These are phyloP conservation scores for Lentinula aciculospora DNA, from an alignment of 768 basidiomycete genomes.

Conservation along the genomic window DNA sequence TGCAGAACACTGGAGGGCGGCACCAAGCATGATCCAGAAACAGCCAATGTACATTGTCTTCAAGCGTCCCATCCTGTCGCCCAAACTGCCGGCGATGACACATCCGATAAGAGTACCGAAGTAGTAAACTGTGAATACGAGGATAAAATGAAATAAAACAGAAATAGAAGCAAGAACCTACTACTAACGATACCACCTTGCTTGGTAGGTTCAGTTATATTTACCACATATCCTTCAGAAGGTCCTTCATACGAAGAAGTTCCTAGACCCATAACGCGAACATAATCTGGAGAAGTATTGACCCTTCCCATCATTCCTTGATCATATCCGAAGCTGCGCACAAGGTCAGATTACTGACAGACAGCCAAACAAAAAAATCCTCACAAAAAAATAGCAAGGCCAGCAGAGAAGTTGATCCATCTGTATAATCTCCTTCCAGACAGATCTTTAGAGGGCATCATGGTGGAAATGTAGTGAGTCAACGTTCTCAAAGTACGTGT, in stretches of 20 bases:
- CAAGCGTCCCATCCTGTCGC: slow-evolving; percentile 34
- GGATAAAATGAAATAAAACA: not conserved
- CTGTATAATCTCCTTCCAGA: slow-evolving; percentile 20
- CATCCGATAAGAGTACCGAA: slow-evolving; percentile 35
- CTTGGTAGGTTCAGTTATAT: slow-evolving; percentile 34
- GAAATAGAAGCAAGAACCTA: slow-evolving; percentile 10
- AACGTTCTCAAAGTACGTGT: no score
- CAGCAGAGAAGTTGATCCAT: slow-evolving; percentile 23
- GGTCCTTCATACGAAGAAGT: slow-evolving; percentile 32
- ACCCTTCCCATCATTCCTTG: slow-evolving; percentile 45
- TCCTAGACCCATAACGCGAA: slow-evolving; percentile 32
- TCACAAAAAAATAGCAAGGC: slow-evolving; percentile 26
- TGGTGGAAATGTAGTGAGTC: no score
- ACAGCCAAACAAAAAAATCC: slow-evolving; percentile 1
- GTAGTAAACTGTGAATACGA: slow-evolving; percentile 27
- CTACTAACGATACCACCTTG: slow-evolving; percentile 42
- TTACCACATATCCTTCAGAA: slow-evolving; percentile 35
- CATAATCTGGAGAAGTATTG: slow-evolving; percentile 40
- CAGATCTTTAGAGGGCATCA: not conserved
- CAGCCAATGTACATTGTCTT: slow-evolving; percentile 35
- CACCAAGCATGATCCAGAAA: slow-evolving; percentile 35
- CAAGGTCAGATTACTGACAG: not conserved
- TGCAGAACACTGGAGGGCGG: slow-evolving; percentile 34
- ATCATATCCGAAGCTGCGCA: slow-evolving; percentile 38
- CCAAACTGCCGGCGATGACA: slow-evolving; percentile 33